These are phyloP conservation scores for Cupressus sempervirens DNA, from an alignment of 75 land plant species.

Conservation along the genomic window DNA sequence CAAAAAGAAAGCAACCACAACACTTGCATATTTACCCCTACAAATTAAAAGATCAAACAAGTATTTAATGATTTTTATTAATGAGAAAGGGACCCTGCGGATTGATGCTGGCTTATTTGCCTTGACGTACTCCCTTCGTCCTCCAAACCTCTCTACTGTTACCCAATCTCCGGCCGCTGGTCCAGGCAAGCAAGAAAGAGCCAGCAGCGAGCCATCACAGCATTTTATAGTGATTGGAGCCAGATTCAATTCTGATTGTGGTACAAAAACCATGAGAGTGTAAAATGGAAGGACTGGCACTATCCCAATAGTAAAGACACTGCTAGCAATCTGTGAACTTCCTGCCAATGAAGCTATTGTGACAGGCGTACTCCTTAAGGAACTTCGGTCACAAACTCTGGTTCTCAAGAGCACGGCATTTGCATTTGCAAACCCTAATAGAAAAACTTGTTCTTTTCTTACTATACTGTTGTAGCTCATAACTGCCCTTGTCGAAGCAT, in stretches of 20 bases:
- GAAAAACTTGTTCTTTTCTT: not conserved
- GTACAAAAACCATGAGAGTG: constrained; percentile 90
- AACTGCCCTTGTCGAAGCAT: not conserved
- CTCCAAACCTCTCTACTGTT: too few species aligned
- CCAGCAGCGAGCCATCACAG: too few species aligned
- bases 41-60: too few species aligned
- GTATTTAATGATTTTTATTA: too few species aligned
- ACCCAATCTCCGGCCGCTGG: too few species aligned
- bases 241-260: constrained; percentile 61
- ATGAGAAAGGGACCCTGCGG: too few species aligned
- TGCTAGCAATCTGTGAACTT: constrained; percentile 61
- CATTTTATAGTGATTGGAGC: too few species aligned
- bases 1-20: too few species aligned
- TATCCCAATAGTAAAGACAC: constrained; percentile 74
- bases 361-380: not conserved
- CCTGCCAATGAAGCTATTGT: constrained; percentile 21
- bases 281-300: constrained; percentile 85
- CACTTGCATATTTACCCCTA: too few species aligned
- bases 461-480: not conserved
- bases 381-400: not conserved
- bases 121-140: too few species aligned
- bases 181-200: too few species aligned
- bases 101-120: too few species aligned
- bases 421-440: not conserved
- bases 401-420: not conserved